These are phyloP conservation scores for Septoria petroselini DNA, from an alignment of 2,329 filamentous ascomycete genomes.

Conservation along the genomic window DNA sequence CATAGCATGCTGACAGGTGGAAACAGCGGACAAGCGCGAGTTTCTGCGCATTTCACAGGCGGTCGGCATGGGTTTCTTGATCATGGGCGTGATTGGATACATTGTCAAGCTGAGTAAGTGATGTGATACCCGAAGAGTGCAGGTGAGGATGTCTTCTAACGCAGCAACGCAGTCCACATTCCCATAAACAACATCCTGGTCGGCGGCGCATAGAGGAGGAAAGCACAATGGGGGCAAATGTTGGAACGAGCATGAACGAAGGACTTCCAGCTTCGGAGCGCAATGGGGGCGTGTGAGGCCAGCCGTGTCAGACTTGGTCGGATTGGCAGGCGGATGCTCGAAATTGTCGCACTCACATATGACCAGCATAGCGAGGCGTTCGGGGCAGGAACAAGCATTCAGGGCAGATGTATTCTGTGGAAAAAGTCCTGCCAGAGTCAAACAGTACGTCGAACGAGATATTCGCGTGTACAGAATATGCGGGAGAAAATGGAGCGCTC, in stretches of 20 bases:
- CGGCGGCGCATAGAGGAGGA: constrained; percentile 57
- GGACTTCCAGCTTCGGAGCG: not conserved
- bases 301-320: not conserved
- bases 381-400: constrained; percentile 1
- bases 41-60: constrained; percentile 62
- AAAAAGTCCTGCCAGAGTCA: not conserved
- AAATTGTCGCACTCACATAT: not conserved
- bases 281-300: not conserved
- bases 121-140: not conserved
- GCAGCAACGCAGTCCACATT: constrained; percentile 56
- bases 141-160: not conserved
- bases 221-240: not conserved
- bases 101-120: constrained; percentile 64
- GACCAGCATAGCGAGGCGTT: constrained; percentile 23
- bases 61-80: constrained; percentile 66
- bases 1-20: constrained; percentile 6
- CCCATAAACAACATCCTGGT: constrained; percentile 69
- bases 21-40: constrained; percentile 55
- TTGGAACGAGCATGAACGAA: not conserved
- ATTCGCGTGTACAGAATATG: not conserved
- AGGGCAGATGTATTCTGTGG: not conserved
- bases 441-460: constrained; percentile 1
- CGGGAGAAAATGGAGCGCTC: too few relatives aligned
- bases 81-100: constrained; percentile 69
- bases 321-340: not conserved